Conservation (phyloP, 2,329 filamentous ascomycete species). For the Colletotrichum somersetense region DNA sequence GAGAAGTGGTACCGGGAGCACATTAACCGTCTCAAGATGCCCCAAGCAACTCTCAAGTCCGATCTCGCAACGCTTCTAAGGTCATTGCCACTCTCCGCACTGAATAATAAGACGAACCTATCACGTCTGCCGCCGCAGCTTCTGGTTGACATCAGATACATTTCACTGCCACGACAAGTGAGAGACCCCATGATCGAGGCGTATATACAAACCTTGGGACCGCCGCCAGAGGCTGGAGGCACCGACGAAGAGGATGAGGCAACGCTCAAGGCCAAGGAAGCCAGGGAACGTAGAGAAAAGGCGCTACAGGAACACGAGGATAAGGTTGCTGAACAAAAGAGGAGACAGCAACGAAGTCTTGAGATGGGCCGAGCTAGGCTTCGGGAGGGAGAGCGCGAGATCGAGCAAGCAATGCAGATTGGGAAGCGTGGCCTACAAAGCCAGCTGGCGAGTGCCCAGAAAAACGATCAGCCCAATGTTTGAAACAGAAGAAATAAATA, state of each 20-base stretch:
- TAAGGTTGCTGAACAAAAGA: conserved; percentile 74
- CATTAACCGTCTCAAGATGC: conserved; percentile 74
- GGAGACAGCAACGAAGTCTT: conserved; percentile 69
- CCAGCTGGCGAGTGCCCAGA: conserved; percentile 61
- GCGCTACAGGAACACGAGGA: conserved; percentile 68
- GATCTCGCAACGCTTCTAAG: conserved; percentile 77
- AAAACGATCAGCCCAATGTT: conserved; percentile 34
- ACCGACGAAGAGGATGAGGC: conserved; percentile 64
- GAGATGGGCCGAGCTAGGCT: conserved; percentile 71
- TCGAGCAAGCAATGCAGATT: conserved; percentile 77
- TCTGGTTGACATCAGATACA: conserved; percentile 76
- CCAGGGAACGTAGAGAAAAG: conserved; percentile 70
- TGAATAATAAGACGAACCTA: conserved; percentile 71
- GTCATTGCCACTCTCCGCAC: conserved; percentile 65
- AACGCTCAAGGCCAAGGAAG: conserved; percentile 61
- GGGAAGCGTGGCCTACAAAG: conserved; percentile 74
- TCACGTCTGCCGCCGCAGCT: conserved; percentile 72
- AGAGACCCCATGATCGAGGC: conserved; percentile 76
- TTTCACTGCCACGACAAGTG: conserved; percentile 71
- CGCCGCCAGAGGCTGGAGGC: conserved; percentile 59
- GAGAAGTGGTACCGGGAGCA: conserved; percentile 86
- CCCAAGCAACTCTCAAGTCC: conserved; percentile 74
- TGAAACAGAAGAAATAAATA: conserved; percentile 1
- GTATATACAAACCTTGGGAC: conserved; percentile 73
- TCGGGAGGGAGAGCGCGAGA: conserved; percentile 75